Conservation (phyloP, 345 rosid genomes). For the Linum lewisii region DNA sequence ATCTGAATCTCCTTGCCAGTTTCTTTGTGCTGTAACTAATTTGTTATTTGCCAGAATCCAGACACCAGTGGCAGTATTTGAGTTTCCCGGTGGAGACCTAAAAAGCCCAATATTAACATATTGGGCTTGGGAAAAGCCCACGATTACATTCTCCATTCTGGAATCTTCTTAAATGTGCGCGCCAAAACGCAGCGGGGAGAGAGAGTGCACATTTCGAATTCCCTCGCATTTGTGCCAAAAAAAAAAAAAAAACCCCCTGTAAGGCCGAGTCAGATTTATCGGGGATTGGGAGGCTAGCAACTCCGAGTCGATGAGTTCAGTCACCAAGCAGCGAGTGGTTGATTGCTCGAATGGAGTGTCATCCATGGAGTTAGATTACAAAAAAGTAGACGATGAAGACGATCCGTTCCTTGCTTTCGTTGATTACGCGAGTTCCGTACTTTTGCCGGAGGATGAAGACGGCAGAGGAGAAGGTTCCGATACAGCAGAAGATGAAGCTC, state of each 20-base stretch:
- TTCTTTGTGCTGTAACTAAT: too few species aligned
- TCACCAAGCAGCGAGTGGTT: background rate
- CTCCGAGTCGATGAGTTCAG: background rate
- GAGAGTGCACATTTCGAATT: background rate
- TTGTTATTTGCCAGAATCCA: background rate
- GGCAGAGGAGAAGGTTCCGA: conserved; percentile 11
- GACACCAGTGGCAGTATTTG: background rate
- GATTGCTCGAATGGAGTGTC: conserved; percentile 12
- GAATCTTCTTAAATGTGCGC: background rate
- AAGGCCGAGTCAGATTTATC: background rate
- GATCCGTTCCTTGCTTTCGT: conserved; percentile 72
- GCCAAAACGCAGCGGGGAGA: background rate
- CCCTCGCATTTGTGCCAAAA: background rate
- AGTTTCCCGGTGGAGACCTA: background rate
- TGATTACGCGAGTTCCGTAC: conserved; percentile 51
- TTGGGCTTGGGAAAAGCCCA: too few species aligned
- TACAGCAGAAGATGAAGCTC: conserved; percentile 15
- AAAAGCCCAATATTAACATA: background rate
- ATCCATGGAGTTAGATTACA: conserved; percentile 32
- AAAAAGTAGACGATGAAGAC: conserved; percentile 16
- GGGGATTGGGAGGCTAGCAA: too few species aligned
- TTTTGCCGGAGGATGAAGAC: conserved; percentile 35
- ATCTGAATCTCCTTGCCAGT: background rate
- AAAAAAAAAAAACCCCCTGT: background rate
- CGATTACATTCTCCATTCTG: too few species aligned